Evolutionary conservation across 306 rosid genomes (phyloP).

Genomic region (Pachyrhizus erosus): DNA sequence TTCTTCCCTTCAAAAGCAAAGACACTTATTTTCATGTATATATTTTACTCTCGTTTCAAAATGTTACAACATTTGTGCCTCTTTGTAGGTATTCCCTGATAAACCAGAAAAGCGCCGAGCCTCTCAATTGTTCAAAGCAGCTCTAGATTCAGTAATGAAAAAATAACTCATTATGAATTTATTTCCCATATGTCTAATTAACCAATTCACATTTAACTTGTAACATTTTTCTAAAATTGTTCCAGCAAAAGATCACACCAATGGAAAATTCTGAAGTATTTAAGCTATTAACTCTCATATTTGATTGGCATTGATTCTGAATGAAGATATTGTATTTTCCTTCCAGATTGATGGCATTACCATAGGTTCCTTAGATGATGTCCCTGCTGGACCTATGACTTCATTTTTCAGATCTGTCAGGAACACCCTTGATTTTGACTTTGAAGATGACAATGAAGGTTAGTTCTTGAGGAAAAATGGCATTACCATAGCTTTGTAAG

Average conservation of each 20-base stretch:
- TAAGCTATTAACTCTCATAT: constrained; percentile 4
- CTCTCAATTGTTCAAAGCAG: constrained; percentile 76
- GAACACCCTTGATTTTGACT: constrained; percentile 97
- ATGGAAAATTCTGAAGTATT: background rate
- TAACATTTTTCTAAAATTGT: background rate
- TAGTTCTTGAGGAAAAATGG: constrained; percentile 41
- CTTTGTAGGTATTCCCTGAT: constrained; percentile 89
- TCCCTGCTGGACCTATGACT: constrained; percentile 81
- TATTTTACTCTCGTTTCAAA: background rate
- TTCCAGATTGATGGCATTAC: constrained; percentile 79
- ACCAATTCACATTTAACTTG: constrained; percentile 25
- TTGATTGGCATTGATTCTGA: constrained; percentile 12
- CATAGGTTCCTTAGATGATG: constrained; percentile 88
- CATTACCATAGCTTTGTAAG: constrained; percentile 4
- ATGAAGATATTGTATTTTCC: constrained; percentile 32
- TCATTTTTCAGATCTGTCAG: constrained; percentile 87
- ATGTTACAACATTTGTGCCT: constrained; percentile 32
- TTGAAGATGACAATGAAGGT: constrained; percentile 95
- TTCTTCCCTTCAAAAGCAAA: constrained; percentile 32
- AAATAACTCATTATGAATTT: constrained; percentile 36
- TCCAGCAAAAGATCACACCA: constrained; percentile 22
- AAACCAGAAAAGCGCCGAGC: constrained; percentile 92
- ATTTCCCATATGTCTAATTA: constrained; percentile 31
- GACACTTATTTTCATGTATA: background rate
- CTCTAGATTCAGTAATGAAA: constrained; percentile 79